Conservation (phyloP, 2,329 filamentous ascomycete genomes). For the Colletotrichum sp. region DNA sequence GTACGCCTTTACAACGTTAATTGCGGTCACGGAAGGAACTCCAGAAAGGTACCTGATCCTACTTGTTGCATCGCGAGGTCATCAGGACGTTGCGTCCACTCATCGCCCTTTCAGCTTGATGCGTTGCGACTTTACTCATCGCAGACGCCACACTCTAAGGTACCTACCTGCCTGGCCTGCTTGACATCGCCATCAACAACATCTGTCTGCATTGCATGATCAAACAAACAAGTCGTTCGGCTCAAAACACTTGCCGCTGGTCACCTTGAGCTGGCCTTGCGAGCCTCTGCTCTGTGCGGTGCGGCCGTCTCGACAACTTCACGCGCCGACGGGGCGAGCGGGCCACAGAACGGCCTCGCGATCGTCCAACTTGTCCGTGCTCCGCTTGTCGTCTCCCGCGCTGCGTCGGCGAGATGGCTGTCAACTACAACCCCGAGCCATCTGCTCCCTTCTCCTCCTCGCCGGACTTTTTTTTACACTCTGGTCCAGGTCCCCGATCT, state of each 20-base stretch:
- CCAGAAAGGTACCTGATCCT: neutral
- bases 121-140: neutral
- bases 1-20: neutral
- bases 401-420: neutral
- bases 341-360: conserved; percentile 2
- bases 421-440: neutral
- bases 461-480: neutral
- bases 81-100: neutral
- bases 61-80: neutral
- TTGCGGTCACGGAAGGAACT: neutral
- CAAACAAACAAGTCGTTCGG: neutral
- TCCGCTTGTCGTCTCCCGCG: neutral
- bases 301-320: neutral
- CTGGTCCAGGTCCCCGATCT: neutral
- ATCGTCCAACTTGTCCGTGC: neutral
- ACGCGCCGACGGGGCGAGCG: neutral
- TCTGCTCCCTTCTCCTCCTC: neutral
- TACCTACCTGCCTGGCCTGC: neutral
- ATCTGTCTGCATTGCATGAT: neutral
- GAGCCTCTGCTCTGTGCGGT: conserved; percentile 12
- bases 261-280: neutral
- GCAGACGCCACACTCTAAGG: neutral
- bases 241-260: neutral
- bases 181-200: neutral
- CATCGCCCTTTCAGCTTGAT: neutral